Evolutionary conservation across 1,284 basidiomycete species (phyloP), one percentile per base, ranked within the genome.

Genomic region (Trametes versicolor): DNA sequence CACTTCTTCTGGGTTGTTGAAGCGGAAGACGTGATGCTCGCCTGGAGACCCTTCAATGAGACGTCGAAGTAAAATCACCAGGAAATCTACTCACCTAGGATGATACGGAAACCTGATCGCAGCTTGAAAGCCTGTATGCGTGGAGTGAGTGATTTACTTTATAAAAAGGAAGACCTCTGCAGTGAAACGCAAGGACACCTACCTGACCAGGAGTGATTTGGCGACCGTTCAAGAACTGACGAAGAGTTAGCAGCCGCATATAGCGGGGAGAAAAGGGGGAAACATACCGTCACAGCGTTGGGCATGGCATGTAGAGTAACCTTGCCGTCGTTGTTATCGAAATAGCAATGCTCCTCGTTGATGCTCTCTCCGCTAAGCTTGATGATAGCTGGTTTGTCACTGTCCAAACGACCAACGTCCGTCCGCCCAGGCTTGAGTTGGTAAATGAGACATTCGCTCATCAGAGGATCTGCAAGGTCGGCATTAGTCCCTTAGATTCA

Each of bases 1-100:
- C 58, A 97, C 97, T 73, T 97, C 94, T 75, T 96, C 95, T 0
- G 96, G 96, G 73, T 97, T 94, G 75, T 98, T 99, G 82, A 98
- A 99, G 19, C 97, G 89, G 79, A 99, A 99, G 62, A 99, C 96
- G 79, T 99, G 98, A 69, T 97, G 92, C 72, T 99, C 97, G 60
- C 97, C 97, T 94, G 19, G 43, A 52, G 6, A 55, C 48, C 58
- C 45, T 53, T 37, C 27, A 63, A 29, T 54, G 47, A 41, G 62
- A 34, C 41, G 55, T 15, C 25, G 8, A 13, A n/a, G 12, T 2
- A 25, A 29, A 17, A 2, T 29, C 15, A 25, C 32, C 29, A 23
- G 21, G 32, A 37, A 9, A 54, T n/a, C 12, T 39, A 78, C 83
- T 68, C 74, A 93, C 92, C 92, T 57, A 99, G 85, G 76, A 99